Base-by-base conservation (phyloP, 306 rosid species). In the Trifolium subterraneum region DNA sequence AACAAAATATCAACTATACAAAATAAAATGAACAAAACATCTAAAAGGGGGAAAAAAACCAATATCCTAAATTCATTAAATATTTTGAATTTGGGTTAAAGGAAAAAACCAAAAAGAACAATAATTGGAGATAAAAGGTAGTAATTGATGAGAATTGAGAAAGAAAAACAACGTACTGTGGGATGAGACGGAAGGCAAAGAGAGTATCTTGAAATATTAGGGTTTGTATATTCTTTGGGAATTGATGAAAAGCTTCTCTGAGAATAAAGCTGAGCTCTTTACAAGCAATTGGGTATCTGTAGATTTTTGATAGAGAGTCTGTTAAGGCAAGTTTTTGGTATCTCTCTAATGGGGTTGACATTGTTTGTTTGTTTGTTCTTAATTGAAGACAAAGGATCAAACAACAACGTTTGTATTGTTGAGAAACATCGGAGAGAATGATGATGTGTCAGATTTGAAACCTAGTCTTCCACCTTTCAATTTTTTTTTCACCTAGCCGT, bases 181-280 rank as follows among this genome's bases (percentile, higher is more conserved):
- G 96, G 63, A 93, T 89, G 54, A 89, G 90, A 83, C 85, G 94
- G 77, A 93, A 91, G 82, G 98, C 96, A 13, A 88, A 29, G 84
- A 88, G 88, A 64, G 81, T 75, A 70, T 93, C 94, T 61, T 93
- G 85, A 77, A 82, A 84, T 81, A 93, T 18, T 25, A 85, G 68
- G 63, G 89, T 62, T 78, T 91, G 98, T 64, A 87, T 62, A 86
- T 78, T 80, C 73, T 93, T 93, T 68, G 96, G 93, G 13, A 88
- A 81, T 23, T 85, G 75, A 50, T 64, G 60, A 78, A 82, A 89
- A 79, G 90, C 90, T 23, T 75, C 68, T 42, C 85, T 78, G 8
- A 91, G 87, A 72, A 93, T 72, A 60, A 85, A 85, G 90, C 89
- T 82, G 3, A 93, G 84, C 81, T 89, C 97, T 80, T 81, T 84